Conservation (phyloP, 225 moss, liverwort and hornwort species). For the Pleurozium schreberi region DNA sequence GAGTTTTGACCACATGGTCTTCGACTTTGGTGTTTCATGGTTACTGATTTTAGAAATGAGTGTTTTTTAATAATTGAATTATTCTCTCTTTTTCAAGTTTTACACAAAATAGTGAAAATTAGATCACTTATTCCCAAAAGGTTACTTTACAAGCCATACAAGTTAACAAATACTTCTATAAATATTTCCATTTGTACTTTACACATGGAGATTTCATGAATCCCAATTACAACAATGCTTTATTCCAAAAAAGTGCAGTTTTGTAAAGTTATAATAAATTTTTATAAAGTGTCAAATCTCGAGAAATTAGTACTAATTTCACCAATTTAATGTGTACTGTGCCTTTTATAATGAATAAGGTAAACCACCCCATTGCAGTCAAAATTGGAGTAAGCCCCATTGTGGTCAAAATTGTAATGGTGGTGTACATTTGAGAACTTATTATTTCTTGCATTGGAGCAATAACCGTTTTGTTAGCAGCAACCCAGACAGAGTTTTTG, state of each 20-base stretch:
- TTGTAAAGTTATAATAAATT: neutral
- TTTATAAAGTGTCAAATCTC: neutral
- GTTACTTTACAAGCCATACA: neutral
- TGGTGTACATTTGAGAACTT: no score
- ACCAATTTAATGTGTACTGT: neutral
- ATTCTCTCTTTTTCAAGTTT: neutral
- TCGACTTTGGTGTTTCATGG: accelerated
- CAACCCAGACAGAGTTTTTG: neutral
- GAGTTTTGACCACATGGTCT: neutral
- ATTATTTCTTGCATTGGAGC: neutral
- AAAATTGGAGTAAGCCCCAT: no score
- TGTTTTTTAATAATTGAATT: neutral
- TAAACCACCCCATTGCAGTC: no score
- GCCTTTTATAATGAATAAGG: no score
- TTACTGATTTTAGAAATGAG: no score
- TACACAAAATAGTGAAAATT: neutral
- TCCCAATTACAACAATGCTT: no score
- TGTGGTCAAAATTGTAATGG: no score
- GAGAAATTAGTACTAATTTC: neutral
- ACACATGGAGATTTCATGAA: accelerated
- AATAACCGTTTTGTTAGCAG: neutral
- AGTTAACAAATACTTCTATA: neutral
- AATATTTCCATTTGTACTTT: neutral
- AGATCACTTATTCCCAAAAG: neutral
- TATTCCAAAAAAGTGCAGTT: neutral